A percentile compares a stretch with the other conserved stretches of the same genome.
Conservation (phyloP, 306 rosid species). For the Neltuma alba region DNA sequence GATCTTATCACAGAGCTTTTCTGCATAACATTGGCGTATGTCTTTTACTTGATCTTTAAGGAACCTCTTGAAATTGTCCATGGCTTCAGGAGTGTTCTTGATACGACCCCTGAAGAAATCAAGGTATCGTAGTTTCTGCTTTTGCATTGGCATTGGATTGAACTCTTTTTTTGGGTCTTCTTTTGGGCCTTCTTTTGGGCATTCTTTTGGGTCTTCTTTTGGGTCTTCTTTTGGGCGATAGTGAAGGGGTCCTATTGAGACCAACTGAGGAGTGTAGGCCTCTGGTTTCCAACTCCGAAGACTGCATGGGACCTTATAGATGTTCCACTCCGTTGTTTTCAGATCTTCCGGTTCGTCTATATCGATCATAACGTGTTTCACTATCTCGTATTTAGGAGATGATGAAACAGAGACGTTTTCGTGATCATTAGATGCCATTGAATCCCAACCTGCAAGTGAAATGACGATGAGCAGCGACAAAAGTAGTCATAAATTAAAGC, state of each 20-base stretch:
- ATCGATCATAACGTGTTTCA: slow-evolving; percentile 36
- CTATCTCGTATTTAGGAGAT: slow-evolving; percentile 24
- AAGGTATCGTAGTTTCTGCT: slow-evolving; percentile 35
- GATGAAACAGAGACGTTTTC: neutral
- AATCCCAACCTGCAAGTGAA: neutral
- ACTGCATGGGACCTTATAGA: slow-evolving; percentile 48
- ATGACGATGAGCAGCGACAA: neutral
- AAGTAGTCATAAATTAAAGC: neutral
- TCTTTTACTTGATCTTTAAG: neutral
- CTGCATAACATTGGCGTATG: neutral
- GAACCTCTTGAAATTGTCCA: neutral
- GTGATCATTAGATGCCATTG: neutral
- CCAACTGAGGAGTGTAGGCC: neutral
- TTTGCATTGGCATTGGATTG: neutral
- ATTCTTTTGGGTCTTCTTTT: too few species aligned
- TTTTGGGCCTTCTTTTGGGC: too few species aligned
- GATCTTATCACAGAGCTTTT: neutral
- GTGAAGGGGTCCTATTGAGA: slow-evolving; percentile 53
- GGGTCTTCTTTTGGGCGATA: neutral
- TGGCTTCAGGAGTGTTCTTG: neutral
- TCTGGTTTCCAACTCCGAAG: slow-evolving; percentile 37
- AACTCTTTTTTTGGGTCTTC: neutral
- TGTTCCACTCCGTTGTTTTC: slow-evolving; percentile 21
- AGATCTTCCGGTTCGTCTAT: slow-evolving; percentile 20
- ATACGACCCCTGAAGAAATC: slow-evolving; percentile 35